Evolutionary conservation across 495 filamentous ascomycete genomes (phyloP).

Genomic region (Podospora sp.): DNA sequence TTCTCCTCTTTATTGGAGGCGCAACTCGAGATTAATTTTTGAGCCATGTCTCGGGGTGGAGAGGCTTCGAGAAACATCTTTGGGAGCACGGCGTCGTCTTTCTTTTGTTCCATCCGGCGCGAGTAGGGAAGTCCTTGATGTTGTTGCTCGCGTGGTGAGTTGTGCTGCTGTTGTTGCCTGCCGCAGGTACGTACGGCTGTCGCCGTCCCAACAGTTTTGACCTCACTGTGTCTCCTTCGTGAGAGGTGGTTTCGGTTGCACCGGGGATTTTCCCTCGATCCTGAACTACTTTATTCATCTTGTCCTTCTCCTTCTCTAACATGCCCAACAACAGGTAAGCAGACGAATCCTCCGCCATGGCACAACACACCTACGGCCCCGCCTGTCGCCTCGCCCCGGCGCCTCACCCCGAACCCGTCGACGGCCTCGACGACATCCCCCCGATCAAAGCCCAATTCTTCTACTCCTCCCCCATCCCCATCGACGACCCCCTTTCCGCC

Average conservation of each 20-base stretch:
- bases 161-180: not conserved
- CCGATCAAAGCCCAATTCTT: conserved; percentile 73
- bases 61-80: not conserved
- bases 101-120: conserved; percentile 1
- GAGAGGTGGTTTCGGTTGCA: not conserved
- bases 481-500: conserved; percentile 80
- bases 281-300: conserved; percentile 24
- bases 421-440: conserved; percentile 50
- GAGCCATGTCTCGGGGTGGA: conserved; percentile 8
- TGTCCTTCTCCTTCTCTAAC: conserved; percentile 56
- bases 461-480: conserved; percentile 72
- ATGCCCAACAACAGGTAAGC: not conserved
- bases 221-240: not conserved
- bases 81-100: conserved; percentile 5
- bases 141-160: not conserved
- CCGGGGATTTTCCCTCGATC: not conserved
- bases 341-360: conserved; percentile 25
- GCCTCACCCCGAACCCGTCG: conserved; percentile 31
- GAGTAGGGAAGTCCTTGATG: not conserved
- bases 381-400: conserved; percentile 48
- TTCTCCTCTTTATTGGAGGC: not conserved
- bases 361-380: conserved; percentile 46
- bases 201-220: not conserved
- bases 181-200: not conserved
- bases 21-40: not conserved